Evolutionary conservation across 805 yeast species (phyloP).

Genomic region (Helenozyma rhizophorensis): DNA sequence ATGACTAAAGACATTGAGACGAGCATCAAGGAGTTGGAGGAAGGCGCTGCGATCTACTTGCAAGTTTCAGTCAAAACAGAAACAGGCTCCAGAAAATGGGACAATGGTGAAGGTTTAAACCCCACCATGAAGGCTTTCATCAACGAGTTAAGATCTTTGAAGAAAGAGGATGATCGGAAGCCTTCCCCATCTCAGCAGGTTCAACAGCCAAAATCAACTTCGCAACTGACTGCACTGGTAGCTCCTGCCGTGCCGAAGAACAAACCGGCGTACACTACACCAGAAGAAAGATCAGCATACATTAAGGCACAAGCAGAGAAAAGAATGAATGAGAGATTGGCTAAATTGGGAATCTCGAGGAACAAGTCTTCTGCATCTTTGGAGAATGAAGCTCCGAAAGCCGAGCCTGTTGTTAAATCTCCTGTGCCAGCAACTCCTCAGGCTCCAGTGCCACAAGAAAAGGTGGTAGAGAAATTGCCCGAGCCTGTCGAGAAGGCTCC

Average conservation of each 20-base stretch:
- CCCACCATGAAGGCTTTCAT: slow-evolving; percentile 59
- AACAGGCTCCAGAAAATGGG: slow-evolving; percentile 68
- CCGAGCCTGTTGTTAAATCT: not conserved
- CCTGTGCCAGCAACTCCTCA: not conserved
- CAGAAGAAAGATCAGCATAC: slow-evolving; percentile 72
- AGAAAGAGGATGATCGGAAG: not conserved
- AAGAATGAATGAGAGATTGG: slow-evolving; percentile 81
- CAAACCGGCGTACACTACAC: slow-evolving; percentile 33
- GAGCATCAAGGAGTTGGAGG: slow-evolving; percentile 62
- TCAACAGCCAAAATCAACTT: not conserved
- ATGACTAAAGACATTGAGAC: slow-evolving; percentile 68
- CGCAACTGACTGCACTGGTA: slow-evolving; percentile 3
- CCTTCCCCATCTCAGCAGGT: no score
- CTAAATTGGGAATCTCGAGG: slow-evolving; percentile 67
- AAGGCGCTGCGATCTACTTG: slow-evolving; percentile 41
- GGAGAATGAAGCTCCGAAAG: not conserved
- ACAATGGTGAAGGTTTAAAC: slow-evolving; percentile 73
- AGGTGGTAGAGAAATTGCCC: slow-evolving; percentile 7
- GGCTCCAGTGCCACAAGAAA: slow-evolving; percentile 6
- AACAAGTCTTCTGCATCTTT: slow-evolving; percentile 17
- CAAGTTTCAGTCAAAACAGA: slow-evolving; percentile 40
- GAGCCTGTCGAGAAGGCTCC: slow-evolving; percentile 2
- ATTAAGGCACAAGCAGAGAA: slow-evolving; percentile 72
- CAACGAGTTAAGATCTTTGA: slow-evolving; percentile 38
- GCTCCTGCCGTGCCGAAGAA: slow-evolving; percentile 12